phyloP scores from a whole-genome alignment of 1,139 yeast species.

The Pichia sp. region DNA sequence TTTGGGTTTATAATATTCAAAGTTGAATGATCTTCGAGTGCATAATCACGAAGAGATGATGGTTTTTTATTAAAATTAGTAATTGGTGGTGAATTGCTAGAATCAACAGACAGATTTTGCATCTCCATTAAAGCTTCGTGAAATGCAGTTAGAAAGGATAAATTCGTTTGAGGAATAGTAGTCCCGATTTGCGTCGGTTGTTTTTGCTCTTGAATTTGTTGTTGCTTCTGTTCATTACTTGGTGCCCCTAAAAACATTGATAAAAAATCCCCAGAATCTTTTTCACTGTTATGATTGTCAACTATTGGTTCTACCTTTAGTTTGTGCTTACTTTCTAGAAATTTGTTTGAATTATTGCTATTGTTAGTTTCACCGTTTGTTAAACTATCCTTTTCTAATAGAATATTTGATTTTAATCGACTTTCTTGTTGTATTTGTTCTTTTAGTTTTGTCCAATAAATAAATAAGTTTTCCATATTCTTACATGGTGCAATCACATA shows the following conservation, averaged over 20 bases:
- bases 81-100: slow-evolving; percentile 3
- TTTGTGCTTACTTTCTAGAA: background rate
- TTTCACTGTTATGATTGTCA: background rate
- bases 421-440: slow-evolving; percentile 15
- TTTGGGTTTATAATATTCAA: background rate
- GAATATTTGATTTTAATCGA: background rate
- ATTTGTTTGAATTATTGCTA: background rate
- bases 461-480: slow-evolving; percentile 46
- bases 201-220: background rate
- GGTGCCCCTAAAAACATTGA: slow-evolving; percentile 6
- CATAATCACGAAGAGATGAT: slow-evolving; percentile 10
- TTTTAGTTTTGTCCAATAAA: slow-evolving; percentile 28
- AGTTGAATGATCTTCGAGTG: slow-evolving; percentile 1
- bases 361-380: background rate
- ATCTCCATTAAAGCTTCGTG: slow-evolving; percentile 29
- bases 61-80: background rate
- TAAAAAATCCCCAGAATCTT: slow-evolving; percentile 18
- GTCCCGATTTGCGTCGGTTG: background rate
- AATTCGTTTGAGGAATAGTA: slow-evolving; percentile 1
- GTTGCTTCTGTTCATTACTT: slow-evolving; percentile 3
- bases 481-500: slow-evolving; percentile 39
- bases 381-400: background rate
- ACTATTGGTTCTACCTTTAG: background rate
- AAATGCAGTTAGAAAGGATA: slow-evolving; percentile 27
- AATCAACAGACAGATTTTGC: slow-evolving; percentile 9